Evolutionary conservation across 352 stramenopile genomes (phyloP).

Genomic region (Aphanomyces cochlioides): DNA sequence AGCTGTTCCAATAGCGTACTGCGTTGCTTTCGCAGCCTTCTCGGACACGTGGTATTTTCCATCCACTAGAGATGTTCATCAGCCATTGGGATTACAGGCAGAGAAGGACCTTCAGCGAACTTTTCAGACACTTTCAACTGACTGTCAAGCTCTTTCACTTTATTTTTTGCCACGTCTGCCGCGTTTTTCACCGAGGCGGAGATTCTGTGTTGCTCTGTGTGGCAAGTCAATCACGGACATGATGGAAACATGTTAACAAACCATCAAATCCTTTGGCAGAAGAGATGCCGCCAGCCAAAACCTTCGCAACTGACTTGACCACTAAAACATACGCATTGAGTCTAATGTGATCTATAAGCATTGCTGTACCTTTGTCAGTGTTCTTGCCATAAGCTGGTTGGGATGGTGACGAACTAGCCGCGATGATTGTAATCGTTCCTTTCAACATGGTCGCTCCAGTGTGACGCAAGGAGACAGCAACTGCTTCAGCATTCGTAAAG

Average conservation of each 20-base stretch:
- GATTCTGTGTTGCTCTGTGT: constrained; percentile 27
- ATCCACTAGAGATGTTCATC: background rate
- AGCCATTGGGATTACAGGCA: background rate
- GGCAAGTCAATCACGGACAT: background rate
- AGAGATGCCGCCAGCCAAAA: constrained; percentile 12
- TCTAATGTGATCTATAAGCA: background rate
- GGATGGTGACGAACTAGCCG: background rate
- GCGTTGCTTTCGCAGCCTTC: constrained; percentile 10
- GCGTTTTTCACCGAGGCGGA: constrained; percentile 19
- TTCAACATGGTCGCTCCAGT: constrained; percentile 4
- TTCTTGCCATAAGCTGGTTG: background rate
- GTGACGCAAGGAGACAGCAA: constrained; percentile 10
- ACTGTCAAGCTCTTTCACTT: constrained; percentile 16
- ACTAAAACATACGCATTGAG: background rate
- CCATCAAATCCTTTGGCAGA: constrained; percentile 22
- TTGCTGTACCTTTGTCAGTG: background rate
- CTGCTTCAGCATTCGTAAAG: constrained; percentile 17
- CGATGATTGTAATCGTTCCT: constrained; percentile 12
- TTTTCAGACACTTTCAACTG: constrained; percentile 25
- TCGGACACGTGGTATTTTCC: constrained; percentile 20
- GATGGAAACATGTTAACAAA: background rate
- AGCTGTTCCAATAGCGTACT: background rate
- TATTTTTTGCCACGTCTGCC: constrained; percentile 18
- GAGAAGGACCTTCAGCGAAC: background rate
- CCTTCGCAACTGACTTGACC: constrained; percentile 13